These are phyloP conservation scores for Leucosporidium creatinivorum DNA, from an alignment of 768 basidiomycete genomes.

Conservation along the genomic window DNA sequence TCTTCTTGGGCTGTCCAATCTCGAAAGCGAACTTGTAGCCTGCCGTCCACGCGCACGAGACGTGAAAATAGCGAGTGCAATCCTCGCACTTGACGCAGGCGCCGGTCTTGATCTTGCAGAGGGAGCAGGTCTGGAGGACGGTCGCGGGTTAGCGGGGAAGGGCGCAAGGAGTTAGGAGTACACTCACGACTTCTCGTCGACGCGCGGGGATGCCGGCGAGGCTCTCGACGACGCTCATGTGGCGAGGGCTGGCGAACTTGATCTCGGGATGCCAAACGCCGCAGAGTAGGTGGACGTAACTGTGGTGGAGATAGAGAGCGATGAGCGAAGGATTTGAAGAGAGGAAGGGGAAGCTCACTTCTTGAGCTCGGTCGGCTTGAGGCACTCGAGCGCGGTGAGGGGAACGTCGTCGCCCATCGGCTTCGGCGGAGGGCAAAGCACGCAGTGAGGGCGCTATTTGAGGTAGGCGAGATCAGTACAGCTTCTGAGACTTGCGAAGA, in stretches of 20 bases:
- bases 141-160: not conserved
- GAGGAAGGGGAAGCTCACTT: slow-evolving; percentile 10
- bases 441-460: slow-evolving; percentile 22
- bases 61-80: slow-evolving; percentile 72
- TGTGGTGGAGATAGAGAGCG: not conserved
- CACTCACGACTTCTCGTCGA: not conserved
- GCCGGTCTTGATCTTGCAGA: slow-evolving; percentile 65
- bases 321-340: too few relatives aligned
- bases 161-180: too few relatives aligned
- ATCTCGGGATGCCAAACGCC: slow-evolving; percentile 79
- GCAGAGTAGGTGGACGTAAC: slow-evolving; percentile 69
- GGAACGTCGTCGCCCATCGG: slow-evolving; percentile 9
- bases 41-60: slow-evolving; percentile 80
- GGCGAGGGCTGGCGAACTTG: slow-evolving; percentile 65
- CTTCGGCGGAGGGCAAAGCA: slow-evolving; percentile 23
- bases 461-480: not conserved
- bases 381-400: slow-evolving; percentile 29
- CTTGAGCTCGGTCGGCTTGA: slow-evolving; percentile 33
- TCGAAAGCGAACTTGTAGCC: slow-evolving; percentile 88
- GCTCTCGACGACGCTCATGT: slow-evolving; percentile 75
- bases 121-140: slow-evolving; percentile 57
- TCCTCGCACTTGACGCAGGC: slow-evolving; percentile 77
- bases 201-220: slow-evolving; percentile 57
- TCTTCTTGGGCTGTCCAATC: slow-evolving; percentile 61
- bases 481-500: not conserved